A percentile compares a stretch with the other conserved stretches of the same genome.
Evolutionary conservation across 768 basidiomycete genomes (phyloP).

Genomic region (Clavaria fumosa): DNA sequence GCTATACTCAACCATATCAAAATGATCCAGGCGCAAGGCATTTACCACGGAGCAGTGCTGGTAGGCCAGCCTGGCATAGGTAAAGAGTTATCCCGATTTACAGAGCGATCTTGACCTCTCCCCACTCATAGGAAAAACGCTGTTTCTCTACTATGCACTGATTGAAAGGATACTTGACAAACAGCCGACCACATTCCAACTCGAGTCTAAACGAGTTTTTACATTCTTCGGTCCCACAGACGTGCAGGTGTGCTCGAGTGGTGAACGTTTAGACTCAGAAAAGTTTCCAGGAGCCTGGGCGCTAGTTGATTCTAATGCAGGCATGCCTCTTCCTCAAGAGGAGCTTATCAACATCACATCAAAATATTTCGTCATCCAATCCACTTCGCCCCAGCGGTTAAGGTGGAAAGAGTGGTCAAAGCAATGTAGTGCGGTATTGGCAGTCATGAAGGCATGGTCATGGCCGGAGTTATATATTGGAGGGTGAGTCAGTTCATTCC

Average conservation of each 20-base stretch:
- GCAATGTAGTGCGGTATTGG: neutral
- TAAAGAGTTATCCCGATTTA: neutral
- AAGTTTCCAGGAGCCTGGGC: neutral
- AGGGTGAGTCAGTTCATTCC: neutral
- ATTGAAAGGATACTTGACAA: neutral
- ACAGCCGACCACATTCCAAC: neutral
- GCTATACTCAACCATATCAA: neutral
- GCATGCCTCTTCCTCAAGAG: neutral
- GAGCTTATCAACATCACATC: neutral
- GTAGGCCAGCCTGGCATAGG: neutral
- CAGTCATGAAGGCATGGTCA: neutral
- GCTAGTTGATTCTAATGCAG: neutral
- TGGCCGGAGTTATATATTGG: neutral
- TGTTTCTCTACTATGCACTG: neutral
- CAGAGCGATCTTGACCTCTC: neutral
- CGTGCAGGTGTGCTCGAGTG: neutral
- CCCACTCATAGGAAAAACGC: neutral
- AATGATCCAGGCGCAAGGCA: neutral
- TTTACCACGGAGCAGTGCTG: neutral
- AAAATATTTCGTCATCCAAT: neutral
- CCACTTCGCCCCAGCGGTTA: neutral
- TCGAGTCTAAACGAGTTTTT: neutral
- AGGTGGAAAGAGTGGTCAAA: neutral
- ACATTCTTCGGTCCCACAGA: neutral
- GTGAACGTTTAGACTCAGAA: neutral